Percentiles rank a stretch among this genome's conserved stretches.
phyloP scores from a whole-genome alignment of 805 yeast species.

The Candida lessepsii region DNA sequence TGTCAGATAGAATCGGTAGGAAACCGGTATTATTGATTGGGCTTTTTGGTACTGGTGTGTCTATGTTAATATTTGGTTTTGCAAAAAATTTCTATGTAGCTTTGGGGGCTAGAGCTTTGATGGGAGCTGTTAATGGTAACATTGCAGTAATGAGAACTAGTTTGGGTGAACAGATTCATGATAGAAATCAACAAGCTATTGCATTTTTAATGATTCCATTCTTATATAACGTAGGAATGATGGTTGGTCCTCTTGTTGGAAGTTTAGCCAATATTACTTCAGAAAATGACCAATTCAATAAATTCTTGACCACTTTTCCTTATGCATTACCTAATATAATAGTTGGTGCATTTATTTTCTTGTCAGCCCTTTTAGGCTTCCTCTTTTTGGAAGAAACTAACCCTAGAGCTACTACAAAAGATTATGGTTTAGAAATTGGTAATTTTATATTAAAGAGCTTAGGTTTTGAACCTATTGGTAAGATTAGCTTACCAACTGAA shows the following conservation, averaged over 20 bases:
- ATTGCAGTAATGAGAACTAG: slow-evolving; percentile 60
- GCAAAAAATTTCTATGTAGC: slow-evolving; percentile 52
- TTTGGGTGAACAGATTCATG: slow-evolving; percentile 57
- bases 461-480: slow-evolving; percentile 19
- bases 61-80: slow-evolving; percentile 52
- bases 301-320: slow-evolving; percentile 27
- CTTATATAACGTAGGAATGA: slow-evolving; percentile 56
- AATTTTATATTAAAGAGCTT: slow-evolving; percentile 23
- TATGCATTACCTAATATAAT: slow-evolving; percentile 36
- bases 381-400: slow-evolving; percentile 37
- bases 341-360: slow-evolving; percentile 25
- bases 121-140: slow-evolving; percentile 62
- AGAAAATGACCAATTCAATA: slow-evolving; percentile 3
- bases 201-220: slow-evolving; percentile 62
- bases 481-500: too few relatives aligned
- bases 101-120: slow-evolving; percentile 48
- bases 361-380: slow-evolving; percentile 24
- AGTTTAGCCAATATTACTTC: slow-evolving; percentile 24
- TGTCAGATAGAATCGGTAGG: slow-evolving; percentile 54
- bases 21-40: slow-evolving; percentile 54
- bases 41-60: slow-evolving; percentile 46
- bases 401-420: slow-evolving; percentile 19
- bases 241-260: slow-evolving; percentile 61
- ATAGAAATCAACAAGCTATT: slow-evolving; percentile 56
- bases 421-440: slow-evolving; percentile 32